Percentiles rank a stretch among this genome's conserved stretches.
phyloP scores from a whole-genome alignment of 164 flowering plant genomes.

The Nelumbo lutea region DNA sequence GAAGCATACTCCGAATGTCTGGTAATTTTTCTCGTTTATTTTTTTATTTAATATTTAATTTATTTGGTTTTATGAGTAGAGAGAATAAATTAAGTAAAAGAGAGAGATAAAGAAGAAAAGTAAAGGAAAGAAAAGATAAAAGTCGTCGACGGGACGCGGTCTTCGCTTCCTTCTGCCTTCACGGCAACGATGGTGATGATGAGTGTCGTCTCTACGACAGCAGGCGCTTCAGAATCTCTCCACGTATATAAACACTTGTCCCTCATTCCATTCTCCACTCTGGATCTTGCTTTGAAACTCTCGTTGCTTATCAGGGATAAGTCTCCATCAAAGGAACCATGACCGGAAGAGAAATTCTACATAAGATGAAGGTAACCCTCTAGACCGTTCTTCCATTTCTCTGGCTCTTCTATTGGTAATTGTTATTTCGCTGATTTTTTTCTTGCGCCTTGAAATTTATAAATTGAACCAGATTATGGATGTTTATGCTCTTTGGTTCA shows the following conservation, averaged over 20 bases:
- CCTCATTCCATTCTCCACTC: not conserved
- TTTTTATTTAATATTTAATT: too few relatives aligned
- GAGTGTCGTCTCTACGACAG: not conserved
- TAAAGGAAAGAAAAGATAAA: not conserved
- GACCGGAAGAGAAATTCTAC: constrained; percentile 61
- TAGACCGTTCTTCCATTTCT: not conserved
- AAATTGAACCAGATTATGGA: not conserved
- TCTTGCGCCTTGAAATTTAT: not conserved
- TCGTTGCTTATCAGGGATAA: not conserved
- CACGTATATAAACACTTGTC: not conserved
- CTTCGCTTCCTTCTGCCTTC: too few relatives aligned
- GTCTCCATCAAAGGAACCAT: constrained; percentile 18
- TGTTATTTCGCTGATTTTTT: not conserved
- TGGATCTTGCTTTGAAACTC: not conserved
- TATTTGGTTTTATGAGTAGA: too few relatives aligned
- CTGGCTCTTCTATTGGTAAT: not conserved
- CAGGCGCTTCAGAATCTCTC: not conserved
- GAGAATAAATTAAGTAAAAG: too few relatives aligned
- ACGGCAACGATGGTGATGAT: not conserved
- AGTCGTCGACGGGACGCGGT: not conserved
- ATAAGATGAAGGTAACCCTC: constrained; percentile 60
- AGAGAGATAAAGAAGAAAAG: not conserved
- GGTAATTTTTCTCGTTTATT: too few relatives aligned
- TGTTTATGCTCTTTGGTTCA: not conserved
- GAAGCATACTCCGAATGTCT: too few relatives aligned